Conservation (phyloP, 495 filamentous ascomycete species). For the Neurospora tetraspora region DNA sequence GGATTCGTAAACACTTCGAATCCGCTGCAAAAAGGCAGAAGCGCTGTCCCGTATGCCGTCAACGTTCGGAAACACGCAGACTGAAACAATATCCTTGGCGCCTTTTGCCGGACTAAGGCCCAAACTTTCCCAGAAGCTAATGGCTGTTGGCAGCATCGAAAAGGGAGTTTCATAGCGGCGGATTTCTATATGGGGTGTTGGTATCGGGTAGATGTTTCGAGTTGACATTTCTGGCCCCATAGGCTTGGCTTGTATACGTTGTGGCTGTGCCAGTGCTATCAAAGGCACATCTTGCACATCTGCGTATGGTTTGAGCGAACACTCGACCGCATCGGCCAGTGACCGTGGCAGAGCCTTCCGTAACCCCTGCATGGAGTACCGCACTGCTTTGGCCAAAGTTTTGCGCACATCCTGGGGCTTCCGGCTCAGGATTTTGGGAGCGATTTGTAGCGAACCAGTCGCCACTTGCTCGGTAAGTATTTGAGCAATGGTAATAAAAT, state of each 20-base stretch:
- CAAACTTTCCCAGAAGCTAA: slow-evolving; percentile 86
- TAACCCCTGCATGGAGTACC: slow-evolving; percentile 32
- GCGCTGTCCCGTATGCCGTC: slow-evolving; percentile 50
- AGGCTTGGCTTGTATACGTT: slow-evolving; percentile 36
- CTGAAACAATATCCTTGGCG: slow-evolving; percentile 64
- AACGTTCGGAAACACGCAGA: slow-evolving; percentile 66
- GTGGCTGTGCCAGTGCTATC: slow-evolving; percentile 29
- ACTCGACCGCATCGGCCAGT: slow-evolving; percentile 25
- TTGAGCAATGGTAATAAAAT: slow-evolving; percentile 49
- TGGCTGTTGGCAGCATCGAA: slow-evolving; percentile 67
- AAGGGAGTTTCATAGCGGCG: slow-evolving; percentile 63
- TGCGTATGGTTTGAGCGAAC: slow-evolving; percentile 35
- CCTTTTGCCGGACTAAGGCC: slow-evolving; percentile 71
- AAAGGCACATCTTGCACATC: slow-evolving; percentile 45
- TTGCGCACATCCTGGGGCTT: slow-evolving; percentile 20
- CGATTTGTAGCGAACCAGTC: slow-evolving; percentile 27
- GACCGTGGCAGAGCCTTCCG: slow-evolving; percentile 26
- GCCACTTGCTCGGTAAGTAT: slow-evolving; percentile 52
- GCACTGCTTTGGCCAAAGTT: slow-evolving; percentile 25
- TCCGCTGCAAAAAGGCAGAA: slow-evolving; percentile 57
- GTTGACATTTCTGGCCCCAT: slow-evolving; percentile 24
- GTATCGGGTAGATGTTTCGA: slow-evolving; percentile 37
- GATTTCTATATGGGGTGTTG: slow-evolving; percentile 64
- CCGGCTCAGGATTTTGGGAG: background rate
- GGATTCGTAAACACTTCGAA: slow-evolving; percentile 66